Conservation (phyloP, 148 eudicot genomes). For the Beta vulgaris region DNA sequence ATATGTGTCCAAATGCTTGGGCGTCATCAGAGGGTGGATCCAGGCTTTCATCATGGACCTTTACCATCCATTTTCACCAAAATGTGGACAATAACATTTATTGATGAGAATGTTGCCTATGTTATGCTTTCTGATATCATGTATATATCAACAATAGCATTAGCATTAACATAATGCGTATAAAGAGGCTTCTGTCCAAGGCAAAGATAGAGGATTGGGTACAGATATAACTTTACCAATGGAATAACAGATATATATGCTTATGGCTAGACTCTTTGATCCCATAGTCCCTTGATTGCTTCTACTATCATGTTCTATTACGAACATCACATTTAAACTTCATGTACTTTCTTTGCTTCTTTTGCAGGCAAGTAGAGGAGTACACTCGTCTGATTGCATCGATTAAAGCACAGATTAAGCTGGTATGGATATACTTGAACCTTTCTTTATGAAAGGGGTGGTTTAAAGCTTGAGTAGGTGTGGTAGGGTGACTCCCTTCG, state of each 20-base stretch:
- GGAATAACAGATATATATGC: no score
- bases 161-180: neutral
- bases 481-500: neutral
- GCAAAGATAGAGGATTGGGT: neutral
- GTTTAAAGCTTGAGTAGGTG: neutral
- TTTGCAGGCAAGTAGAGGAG: conserved; percentile 80
- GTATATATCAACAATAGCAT: neutral
- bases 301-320: neutral
- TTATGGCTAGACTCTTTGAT: no score
- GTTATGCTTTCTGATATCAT: neutral
- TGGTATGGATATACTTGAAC: conserved; percentile 46
- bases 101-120: no score
- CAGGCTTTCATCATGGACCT: no score
- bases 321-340: neutral
- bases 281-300: neutral
- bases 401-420: conserved; percentile 79
- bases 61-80: no score
- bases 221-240: no score
- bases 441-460: no score
- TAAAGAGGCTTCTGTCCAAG: neutral
- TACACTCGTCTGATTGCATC: conserved; percentile 63
- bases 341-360: neutral
- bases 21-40: no score
- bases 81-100: no score
- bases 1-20: no score